Percentiles rank a stretch among this genome's conserved stretches.
These are phyloP conservation scores for Arthroderma sp. DNA, from an alignment of 2,329 filamentous ascomycete genomes.

Conservation along the genomic window DNA sequence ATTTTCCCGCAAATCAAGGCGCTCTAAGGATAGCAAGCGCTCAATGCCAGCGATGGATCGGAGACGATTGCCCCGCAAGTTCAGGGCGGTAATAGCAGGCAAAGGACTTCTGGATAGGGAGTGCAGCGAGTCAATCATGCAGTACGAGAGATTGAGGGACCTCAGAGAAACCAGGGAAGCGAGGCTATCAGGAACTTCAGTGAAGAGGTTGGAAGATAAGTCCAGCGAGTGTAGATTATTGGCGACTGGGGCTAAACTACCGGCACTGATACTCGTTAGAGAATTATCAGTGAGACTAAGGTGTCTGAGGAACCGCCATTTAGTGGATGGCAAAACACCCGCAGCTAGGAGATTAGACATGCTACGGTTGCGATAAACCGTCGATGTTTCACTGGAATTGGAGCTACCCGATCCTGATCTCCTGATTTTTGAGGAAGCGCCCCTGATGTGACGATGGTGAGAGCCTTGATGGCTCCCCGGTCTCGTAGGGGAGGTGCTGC, in stretches of 20 bases:
- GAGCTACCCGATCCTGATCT: constrained; percentile 88
- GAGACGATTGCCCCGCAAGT: constrained; percentile 78
- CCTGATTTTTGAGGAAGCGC: constrained; percentile 58
- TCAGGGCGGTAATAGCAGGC: constrained; percentile 84
- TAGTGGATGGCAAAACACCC: constrained; percentile 63
- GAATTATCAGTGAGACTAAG: constrained; percentile 85
- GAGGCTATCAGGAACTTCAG: constrained; percentile 85
- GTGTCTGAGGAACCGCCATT: constrained; percentile 91
- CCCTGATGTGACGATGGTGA: constrained; percentile 25
- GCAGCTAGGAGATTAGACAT: constrained; percentile 62
- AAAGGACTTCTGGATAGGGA: constrained; percentile 75
- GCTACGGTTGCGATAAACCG: constrained; percentile 46
- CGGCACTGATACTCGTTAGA: constrained; percentile 62
- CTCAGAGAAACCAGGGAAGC: constrained; percentile 75
- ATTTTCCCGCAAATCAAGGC: constrained; percentile 85
- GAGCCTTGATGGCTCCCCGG: constrained; percentile 46
- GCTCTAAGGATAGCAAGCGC: constrained; percentile 73
- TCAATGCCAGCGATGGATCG: constrained; percentile 81
- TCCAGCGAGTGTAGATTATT: constrained; percentile 86
- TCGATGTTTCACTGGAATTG: constrained; percentile 55
- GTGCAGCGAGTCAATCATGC: constrained; percentile 92
- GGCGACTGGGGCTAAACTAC: constrained; percentile 67
- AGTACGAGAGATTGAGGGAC: constrained; percentile 85
- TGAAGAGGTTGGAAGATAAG: constrained; percentile 81
- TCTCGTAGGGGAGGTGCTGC: constrained; percentile 71